Evolutionary conservation across 805 yeast species (phyloP).

Genomic region (Wickerhamomyces hampshirensis): DNA sequence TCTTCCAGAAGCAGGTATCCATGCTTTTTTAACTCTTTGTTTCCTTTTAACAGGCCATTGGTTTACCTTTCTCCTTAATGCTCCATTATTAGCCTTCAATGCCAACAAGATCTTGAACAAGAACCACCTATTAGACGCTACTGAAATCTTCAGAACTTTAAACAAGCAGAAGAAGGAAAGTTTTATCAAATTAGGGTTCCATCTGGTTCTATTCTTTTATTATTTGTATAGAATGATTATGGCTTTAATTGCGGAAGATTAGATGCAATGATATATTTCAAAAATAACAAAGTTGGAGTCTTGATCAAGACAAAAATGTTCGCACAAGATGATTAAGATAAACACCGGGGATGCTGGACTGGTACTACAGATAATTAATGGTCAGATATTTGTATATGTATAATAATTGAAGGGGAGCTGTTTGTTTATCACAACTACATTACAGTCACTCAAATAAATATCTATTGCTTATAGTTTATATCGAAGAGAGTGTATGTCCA

Average conservation of each 20-base stretch:
- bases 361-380: too few species aligned
- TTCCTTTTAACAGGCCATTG: conserved; percentile 88
- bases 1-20: conserved; percentile 85
- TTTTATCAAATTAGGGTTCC: conserved; percentile 86
- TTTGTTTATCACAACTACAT: conserved; percentile 1
- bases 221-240: conserved; percentile 95
- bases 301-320: too few species aligned
- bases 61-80: conserved; percentile 79
- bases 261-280: background rate
- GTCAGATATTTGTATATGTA: too few species aligned
- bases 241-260: conserved; percentile 59
- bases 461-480: background rate
- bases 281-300: too few species aligned
- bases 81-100: conserved; percentile 83
- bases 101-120: conserved; percentile 73
- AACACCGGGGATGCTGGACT: too few species aligned
- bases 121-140: conserved; percentile 88
- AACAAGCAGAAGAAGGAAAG: conserved; percentile 90
- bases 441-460: background rate
- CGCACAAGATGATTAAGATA: background rate
- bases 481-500: too few species aligned
- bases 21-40: conserved; percentile 61
- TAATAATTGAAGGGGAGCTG: too few species aligned
- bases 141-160: conserved; percentile 93
- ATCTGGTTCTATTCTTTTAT: conserved; percentile 87